These are phyloP conservation scores for Saraca asoca DNA, from an alignment of 331 rosid genomes.

Conservation along the genomic window DNA sequence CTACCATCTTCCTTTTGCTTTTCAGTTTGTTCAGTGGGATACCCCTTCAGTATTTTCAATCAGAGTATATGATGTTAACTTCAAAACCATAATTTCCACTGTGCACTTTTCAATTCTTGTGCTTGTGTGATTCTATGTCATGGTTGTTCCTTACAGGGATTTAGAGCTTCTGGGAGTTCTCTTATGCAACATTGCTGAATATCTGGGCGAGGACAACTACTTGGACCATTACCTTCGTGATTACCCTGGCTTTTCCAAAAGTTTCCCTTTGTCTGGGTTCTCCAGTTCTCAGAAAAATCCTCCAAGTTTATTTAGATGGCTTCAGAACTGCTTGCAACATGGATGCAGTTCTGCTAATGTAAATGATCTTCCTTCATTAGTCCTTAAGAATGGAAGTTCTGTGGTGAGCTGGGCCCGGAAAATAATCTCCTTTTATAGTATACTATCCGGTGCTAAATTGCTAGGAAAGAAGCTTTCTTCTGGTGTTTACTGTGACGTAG, in stretches of 20 bases:
- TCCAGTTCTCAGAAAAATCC: conserved; percentile 53
- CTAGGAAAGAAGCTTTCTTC: conserved; percentile 77
- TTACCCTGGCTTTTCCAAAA: conserved; percentile 71
- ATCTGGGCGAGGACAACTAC: conserved; percentile 74
- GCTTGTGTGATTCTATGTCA: conserved; percentile 29
- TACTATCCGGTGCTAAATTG: conserved; percentile 78
- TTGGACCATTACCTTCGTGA: conserved; percentile 89
- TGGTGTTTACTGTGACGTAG: conserved; percentile 76
- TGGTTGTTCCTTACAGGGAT: conserved; percentile 63
- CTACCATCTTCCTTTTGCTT: conserved; percentile 22
- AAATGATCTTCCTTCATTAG: conserved; percentile 68
- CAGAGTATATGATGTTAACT: conserved; percentile 13
- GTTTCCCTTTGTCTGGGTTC: conserved; percentile 42
- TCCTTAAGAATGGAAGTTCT: conserved; percentile 64
- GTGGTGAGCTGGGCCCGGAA: conserved; percentile 84
- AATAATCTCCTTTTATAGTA: conserved; percentile 78
- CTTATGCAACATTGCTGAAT: conserved; percentile 70
- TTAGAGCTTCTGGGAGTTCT: conserved; percentile 74
- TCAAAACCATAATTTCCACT: conserved; percentile 2
- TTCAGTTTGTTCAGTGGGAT: too few species aligned
- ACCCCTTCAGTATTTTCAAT: conserved; percentile 1
- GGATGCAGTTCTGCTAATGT: conserved; percentile 57
- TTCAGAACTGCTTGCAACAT: conserved; percentile 73
- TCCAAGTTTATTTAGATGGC: conserved; percentile 93
- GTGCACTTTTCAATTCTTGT: background rate